A percentile compares a stretch with the other conserved stretches of the same genome.
phyloP scores from a whole-genome alignment of 1,284 basidiomycete genomes.

The Boletus holoroseus region DNA sequence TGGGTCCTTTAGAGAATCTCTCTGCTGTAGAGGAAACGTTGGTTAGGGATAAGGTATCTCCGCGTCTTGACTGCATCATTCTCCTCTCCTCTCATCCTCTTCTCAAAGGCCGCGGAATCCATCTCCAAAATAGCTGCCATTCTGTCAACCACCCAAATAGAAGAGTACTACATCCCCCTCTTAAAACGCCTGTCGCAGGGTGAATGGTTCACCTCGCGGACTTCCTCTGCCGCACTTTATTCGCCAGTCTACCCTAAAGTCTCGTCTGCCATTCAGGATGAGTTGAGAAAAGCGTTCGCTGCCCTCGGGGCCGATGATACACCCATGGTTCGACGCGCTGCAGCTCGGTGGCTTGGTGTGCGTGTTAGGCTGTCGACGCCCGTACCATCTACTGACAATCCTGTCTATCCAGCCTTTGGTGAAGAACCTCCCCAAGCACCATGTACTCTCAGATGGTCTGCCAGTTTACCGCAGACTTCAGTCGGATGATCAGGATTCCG shows the following conservation, averaged over 20 bases:
- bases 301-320: conserved; percentile 91
- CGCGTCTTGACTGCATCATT: not conserved
- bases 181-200: conserved; percentile 86
- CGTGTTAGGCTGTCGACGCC: conserved; percentile 33
- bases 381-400: conserved; percentile 6
- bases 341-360: conserved; percentile 93
- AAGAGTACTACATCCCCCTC: conserved; percentile 90
- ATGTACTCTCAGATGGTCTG: conserved; percentile 84
- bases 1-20: conserved; percentile 93
- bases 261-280: conserved; percentile 73
- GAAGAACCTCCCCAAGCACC: conserved; percentile 70
- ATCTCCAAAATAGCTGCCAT: conserved; percentile 87
- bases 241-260: conserved; percentile 88
- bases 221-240: conserved; percentile 92
- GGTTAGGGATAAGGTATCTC: conserved; percentile 89
- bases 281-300: conserved; percentile 83
- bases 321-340: conserved; percentile 97
- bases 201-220: conserved; percentile 99
- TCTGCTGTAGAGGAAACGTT: conserved; percentile 98
- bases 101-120: conserved; percentile 83
- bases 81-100: conserved; percentile 12
- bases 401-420: conserved; percentile 57
- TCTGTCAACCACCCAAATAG: conserved; percentile 77
- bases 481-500: conserved; percentile 97
- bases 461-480: conserved; percentile 94